phyloP scores from a whole-genome alignment of 495 filamentous ascomycete species.

The Aspergillus conjunctus region DNA sequence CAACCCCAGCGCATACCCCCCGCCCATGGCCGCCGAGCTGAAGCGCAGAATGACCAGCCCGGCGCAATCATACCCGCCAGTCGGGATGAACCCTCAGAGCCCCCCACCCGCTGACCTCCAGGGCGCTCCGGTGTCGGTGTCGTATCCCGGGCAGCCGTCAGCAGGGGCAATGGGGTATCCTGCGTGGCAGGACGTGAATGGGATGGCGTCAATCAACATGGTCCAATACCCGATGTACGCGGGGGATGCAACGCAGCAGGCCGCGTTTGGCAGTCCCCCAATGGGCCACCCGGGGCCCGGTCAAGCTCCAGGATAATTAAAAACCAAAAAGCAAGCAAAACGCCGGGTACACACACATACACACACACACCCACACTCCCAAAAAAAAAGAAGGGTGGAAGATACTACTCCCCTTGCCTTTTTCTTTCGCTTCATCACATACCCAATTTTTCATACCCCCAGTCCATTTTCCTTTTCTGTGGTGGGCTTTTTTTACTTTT shows the following conservation, averaged over 20 bases:
- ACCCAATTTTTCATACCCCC: slow-evolving; percentile 27
- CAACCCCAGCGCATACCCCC: slow-evolving; percentile 35
- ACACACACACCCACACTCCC: too few relatives aligned
- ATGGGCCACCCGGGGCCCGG: slow-evolving; percentile 44
- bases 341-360: slow-evolving; percentile 1
- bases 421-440: background rate
- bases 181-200: slow-evolving; percentile 43
- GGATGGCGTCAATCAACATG: slow-evolving; percentile 38
- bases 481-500: slow-evolving; percentile 39
- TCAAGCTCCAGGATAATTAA: slow-evolving; percentile 25
- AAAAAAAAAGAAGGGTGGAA: slow-evolving; percentile 5
- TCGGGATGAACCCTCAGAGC: slow-evolving; percentile 31
- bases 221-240: slow-evolving; percentile 46
- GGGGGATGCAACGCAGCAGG: slow-evolving; percentile 34
- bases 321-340: background rate
- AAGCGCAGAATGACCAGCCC: slow-evolving; percentile 51
- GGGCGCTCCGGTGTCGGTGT: slow-evolving; percentile 33
- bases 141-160: slow-evolving; percentile 33
- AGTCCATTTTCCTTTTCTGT: slow-evolving; percentile 16
- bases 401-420: too few relatives aligned
- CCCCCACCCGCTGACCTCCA: slow-evolving; percentile 37
- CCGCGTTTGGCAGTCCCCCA: slow-evolving; percentile 32
- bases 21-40: slow-evolving; percentile 41
- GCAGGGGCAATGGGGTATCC: slow-evolving; percentile 38
- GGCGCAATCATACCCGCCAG: slow-evolving; percentile 31